A percentile compares a stretch with the other conserved stretches of the same genome.
Conservation (phyloP, 495 filamentous ascomycete genomes). For the Lophiostoma macrostomum region DNA sequence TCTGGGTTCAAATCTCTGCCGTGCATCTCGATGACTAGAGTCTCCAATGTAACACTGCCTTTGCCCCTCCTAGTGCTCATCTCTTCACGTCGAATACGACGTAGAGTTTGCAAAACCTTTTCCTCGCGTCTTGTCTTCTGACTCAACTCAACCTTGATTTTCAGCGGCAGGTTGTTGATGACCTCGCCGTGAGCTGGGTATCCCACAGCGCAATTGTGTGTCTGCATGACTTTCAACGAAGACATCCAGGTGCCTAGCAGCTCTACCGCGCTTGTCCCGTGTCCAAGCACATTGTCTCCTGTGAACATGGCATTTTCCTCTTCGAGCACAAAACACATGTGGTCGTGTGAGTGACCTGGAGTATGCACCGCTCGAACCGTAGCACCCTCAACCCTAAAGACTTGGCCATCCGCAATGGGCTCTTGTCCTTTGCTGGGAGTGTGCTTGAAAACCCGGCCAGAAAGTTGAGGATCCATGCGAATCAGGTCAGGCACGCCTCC, state of each 20-base stretch:
- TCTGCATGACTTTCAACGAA: slow-evolving; percentile 37
- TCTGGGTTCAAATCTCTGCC: slow-evolving; percentile 39
- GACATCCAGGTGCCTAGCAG: slow-evolving; percentile 44
- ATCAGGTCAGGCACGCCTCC: slow-evolving; percentile 29
- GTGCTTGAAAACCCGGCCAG: slow-evolving; percentile 43
- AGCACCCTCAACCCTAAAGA: no score
- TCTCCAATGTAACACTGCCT: not conserved
- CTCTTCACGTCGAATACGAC: slow-evolving; percentile 29
- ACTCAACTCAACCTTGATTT: slow-evolving; percentile 40
- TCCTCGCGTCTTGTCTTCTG: slow-evolving; percentile 43
- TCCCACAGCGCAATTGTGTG: slow-evolving; percentile 37
- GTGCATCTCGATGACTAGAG: slow-evolving; percentile 40
- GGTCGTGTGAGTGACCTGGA: no score
- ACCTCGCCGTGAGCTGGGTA: slow-evolving; percentile 47
- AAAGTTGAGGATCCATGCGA: slow-evolving; percentile 24
- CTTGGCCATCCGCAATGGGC: no score
- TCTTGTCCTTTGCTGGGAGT: no score
- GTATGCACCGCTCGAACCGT: no score
- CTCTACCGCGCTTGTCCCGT: slow-evolving; percentile 45
- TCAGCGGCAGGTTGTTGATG: slow-evolving; percentile 41
- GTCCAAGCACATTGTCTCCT: slow-evolving; percentile 44
- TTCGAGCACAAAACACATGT: no score
- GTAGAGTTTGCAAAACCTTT: slow-evolving; percentile 40
- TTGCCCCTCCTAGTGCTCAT: slow-evolving; percentile 31
- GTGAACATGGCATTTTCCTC: slow-evolving; percentile 35